Conservation (phyloP, 2,329 filamentous ascomycete genomes). For the Diaporthe citri region DNA sequence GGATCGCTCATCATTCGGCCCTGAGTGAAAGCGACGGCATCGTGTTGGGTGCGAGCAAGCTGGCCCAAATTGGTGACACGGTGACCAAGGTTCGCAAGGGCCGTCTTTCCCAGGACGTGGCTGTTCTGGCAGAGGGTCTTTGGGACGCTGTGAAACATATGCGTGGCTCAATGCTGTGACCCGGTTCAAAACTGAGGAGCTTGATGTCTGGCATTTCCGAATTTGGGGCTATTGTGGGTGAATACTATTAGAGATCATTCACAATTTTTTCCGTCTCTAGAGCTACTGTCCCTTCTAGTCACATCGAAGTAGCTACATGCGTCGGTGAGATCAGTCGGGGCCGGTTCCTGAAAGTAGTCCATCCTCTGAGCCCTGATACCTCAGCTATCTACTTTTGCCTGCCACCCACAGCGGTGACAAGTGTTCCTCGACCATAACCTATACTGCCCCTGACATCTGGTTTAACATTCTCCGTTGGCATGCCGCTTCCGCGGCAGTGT, state of each 20-base stretch:
- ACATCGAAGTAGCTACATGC: too few species aligned
- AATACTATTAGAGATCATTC: too few species aligned
- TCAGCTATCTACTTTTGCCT: too few species aligned
- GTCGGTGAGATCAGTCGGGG: too few species aligned
- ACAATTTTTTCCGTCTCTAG: fast-evolving
- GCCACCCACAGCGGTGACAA: too few species aligned
- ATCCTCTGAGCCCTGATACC: too few species aligned
- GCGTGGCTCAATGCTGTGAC: conserved; percentile 31
- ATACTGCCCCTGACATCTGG: neutral
- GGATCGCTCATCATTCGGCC: conserved; percentile 41
- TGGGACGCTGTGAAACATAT: conserved; percentile 15
- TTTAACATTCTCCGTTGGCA: neutral
- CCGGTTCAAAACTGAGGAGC: neutral
- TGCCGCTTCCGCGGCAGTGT: neutral
- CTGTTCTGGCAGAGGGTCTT: neutral
- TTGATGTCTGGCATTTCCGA: neutral
- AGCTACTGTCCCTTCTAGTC: too few species aligned
- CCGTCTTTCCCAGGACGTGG: conserved; percentile 4
- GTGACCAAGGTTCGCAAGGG: conserved; percentile 27
- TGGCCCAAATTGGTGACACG: conserved; percentile 36
- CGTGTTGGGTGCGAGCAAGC: conserved; percentile 42
- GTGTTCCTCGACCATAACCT: neutral
- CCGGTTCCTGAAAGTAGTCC: too few species aligned
- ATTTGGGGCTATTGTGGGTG: neutral
- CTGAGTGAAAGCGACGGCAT: conserved; percentile 40